Conservation (phyloP, 2,329 filamentous ascomycete genomes). For the Sclerotinia trifoliorum region DNA sequence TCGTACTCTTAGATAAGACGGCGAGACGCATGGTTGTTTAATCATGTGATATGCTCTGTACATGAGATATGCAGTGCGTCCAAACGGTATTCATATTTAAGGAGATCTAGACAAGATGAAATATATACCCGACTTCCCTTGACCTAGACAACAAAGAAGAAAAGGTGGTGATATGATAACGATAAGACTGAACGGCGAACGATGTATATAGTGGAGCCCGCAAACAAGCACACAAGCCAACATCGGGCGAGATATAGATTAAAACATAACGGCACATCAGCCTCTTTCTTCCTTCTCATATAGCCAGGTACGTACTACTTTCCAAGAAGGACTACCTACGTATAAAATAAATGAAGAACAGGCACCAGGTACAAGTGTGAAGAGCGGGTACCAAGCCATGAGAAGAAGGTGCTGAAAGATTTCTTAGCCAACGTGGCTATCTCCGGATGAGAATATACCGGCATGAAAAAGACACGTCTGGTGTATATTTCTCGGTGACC, state of each 20-base stretch:
- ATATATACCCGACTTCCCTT: neutral
- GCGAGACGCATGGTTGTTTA: too few relatives aligned
- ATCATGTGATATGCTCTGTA: constrained; percentile 12
- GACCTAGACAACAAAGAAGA: neutral
- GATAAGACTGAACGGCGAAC: constrained; percentile 1
- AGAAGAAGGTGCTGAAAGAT: too few relatives aligned
- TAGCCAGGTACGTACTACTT: neutral
- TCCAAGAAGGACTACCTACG: too few relatives aligned
- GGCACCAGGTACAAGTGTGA: neutral
- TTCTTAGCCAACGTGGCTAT: neutral
- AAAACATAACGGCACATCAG: neutral
- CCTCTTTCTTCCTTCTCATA: neutral
- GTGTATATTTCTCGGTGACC: neutral
- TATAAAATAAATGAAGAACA: neutral
- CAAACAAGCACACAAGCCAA: neutral
- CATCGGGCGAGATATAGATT: neutral
- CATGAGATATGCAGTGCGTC: neutral
- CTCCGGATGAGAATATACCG: neutral
- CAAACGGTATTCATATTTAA: neutral
- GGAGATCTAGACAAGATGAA: neutral
- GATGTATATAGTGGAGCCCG: constrained; percentile 5
- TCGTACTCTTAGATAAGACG: too few relatives aligned
- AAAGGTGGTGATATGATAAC: neutral
- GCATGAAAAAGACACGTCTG: neutral
- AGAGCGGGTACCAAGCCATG: neutral